Base-by-base conservation (phyloP, 2,329 filamentous ascomycete genomes). In the Stromatinia cepivora region DNA sequence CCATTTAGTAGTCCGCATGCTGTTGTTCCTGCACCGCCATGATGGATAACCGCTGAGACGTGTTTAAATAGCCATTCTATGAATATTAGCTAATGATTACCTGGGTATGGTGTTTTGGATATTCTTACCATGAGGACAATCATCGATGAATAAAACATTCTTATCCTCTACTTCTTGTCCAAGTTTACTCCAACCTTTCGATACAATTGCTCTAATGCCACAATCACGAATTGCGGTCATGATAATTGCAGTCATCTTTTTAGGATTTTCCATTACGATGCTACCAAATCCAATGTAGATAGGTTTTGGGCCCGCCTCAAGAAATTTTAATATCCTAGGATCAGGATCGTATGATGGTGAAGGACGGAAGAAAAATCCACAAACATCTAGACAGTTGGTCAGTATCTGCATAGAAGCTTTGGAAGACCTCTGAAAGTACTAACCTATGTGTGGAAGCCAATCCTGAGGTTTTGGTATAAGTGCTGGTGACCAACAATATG, bases 271-370 rank as follows among this genome's bases (percentile, higher is more conserved):
- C 4, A 93, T 87, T 0, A 92, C 90, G 70, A 93, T 92, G 0
- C 87, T 90, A 0, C 91, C 90, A 72, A 93, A 93, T 0, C 90
- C 90, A 63, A 93, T 92, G 72, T 93, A 93, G 3, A 92, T 82
- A 0, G 90, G 90, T 7, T 82, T 81, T 1, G 87, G 83, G 0
- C 86, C 87, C 3, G 80, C 81, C 11, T 81, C 79, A 2, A 91
- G 78, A 69, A 91, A 91, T 4, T 81, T 77, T 3, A 80, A 15
- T 2, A 64, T 64, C 22, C 46, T 50, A 11, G 61, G 31, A 28
- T 64, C 78, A 0, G 91, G 81, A 1, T 84, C 82, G 2, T 82
- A 78, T 0, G 87, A 85, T 0, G 89, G 88, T 15, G 89, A 87
- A 11, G 87, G 81, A 65, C 92, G 89, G 1, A 93, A 84, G 74